A percentile compares a stretch with the other conserved stretches of the same genome.
Conservation (phyloP, 345 rosid genomes). For the Streptanthus diversifolius region DNA sequence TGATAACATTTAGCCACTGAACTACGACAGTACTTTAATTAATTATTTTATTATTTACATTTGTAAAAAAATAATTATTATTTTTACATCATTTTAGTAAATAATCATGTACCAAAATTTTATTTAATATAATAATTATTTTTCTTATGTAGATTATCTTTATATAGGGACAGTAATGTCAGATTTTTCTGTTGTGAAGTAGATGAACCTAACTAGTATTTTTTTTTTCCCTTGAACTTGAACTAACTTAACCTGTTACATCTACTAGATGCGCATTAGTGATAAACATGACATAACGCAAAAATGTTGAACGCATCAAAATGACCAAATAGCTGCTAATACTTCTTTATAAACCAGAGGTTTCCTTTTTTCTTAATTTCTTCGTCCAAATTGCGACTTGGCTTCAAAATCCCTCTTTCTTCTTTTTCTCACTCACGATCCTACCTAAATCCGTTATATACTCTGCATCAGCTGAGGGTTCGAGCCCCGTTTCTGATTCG, state of each 20-base stretch:
- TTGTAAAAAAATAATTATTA: no score
- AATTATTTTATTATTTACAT: no score
- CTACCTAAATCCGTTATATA: slow-evolving; percentile 4
- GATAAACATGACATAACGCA: background rate
- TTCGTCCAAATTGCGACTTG: background rate
- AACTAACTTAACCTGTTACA: background rate
- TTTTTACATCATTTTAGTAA: background rate
- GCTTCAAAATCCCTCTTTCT: slow-evolving; percentile 6
- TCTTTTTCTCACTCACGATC: background rate
- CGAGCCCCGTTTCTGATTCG: background rate
- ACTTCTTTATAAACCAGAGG: slow-evolving; percentile 9
- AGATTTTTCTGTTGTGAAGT: background rate
- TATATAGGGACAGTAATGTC: background rate
- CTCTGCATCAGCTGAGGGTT: slow-evolving; percentile 2
- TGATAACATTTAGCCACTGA: no score
- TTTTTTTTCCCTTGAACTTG: background rate
- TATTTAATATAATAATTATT: background rate
- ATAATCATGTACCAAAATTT: background rate
- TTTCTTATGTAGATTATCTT: background rate
- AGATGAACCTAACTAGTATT: background rate
- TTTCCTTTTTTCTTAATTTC: slow-evolving; percentile 16
- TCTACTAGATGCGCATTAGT: background rate
- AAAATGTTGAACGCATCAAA: background rate
- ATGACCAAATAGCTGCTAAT: background rate
- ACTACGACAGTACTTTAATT: no score